Conservation (phyloP, 1,284 basidiomycete species). For the Heliocybe sulcata region DNA sequence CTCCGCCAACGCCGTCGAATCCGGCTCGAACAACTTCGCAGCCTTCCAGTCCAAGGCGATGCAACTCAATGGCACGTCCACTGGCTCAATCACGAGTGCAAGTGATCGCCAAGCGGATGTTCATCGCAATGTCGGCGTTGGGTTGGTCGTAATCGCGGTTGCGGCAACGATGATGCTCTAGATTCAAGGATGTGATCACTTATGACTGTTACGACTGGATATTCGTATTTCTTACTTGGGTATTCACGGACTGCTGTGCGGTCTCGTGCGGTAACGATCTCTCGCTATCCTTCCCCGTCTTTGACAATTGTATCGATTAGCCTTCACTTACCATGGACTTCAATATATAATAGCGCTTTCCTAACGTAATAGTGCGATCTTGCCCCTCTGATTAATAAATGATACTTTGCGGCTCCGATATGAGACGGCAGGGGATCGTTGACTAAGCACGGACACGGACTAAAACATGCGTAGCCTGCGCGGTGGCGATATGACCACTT, state of each 20-base stretch:
- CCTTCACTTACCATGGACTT: background rate
- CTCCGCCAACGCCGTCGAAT: slow-evolving; percentile 48
- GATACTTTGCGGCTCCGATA: background rate
- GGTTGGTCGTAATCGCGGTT: slow-evolving; percentile 8
- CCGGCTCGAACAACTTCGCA: slow-evolving; percentile 45
- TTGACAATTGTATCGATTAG: background rate
- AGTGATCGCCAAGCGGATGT: slow-evolving; percentile 1
- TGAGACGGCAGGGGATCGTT: background rate
- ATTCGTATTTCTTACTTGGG: slow-evolving; percentile 2
- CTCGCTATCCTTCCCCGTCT: background rate
- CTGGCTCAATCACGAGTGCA: slow-evolving; percentile 5
- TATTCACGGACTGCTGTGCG: background rate
- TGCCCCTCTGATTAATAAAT: background rate
- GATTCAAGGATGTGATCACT: slow-evolving; percentile 1
- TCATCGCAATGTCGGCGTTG: slow-evolving; percentile 11
- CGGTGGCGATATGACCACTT: background rate
- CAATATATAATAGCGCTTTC: background rate
- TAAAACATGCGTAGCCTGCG: background rate
- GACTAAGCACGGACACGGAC: background rate
- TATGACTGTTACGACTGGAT: slow-evolving; percentile 5
- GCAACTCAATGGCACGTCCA: slow-evolving; percentile 30
- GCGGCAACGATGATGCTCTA: slow-evolving; percentile 10
- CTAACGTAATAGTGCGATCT: background rate
- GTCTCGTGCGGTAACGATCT: background rate
- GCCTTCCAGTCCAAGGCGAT: slow-evolving; percentile 46